Percentiles rank a stretch among this genome's conserved stretches.
These are phyloP conservation scores for Fusarium nanum DNA, from an alignment of 2,329 filamentous ascomycete species.

Conservation along the genomic window DNA sequence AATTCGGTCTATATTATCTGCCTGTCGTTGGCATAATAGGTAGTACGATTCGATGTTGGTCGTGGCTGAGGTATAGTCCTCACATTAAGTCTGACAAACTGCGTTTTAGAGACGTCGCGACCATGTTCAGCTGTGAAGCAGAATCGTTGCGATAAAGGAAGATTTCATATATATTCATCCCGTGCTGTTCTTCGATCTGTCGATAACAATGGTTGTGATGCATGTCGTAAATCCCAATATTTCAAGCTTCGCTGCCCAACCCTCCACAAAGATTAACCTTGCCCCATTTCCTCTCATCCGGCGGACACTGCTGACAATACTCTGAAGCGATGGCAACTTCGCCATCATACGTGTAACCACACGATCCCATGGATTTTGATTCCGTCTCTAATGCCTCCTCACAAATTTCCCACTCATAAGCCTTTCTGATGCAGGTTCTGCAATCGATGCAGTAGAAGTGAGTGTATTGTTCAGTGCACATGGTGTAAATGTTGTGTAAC, in stretches of 20 bases:
- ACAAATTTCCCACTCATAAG: constrained; percentile 16
- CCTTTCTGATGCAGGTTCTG: constrained; percentile 8
- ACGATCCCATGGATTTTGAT: constrained; percentile 20
- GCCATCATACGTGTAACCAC: constrained; percentile 12
- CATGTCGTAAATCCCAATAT: neutral
- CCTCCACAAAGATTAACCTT: neutral
- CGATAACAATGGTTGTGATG: too few relatives aligned
- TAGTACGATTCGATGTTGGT: too few relatives aligned
- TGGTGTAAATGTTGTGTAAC: neutral
- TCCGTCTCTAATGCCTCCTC: neutral
- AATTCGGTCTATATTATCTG: too few relatives aligned
- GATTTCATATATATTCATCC: too few relatives aligned
- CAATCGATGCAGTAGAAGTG: constrained; percentile 23
- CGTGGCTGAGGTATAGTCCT: too few relatives aligned
- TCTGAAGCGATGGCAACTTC: constrained; percentile 11
- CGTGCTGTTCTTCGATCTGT: neutral
- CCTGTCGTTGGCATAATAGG: too few relatives aligned
- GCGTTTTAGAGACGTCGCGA: too few relatives aligned
- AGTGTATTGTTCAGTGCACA: constrained; percentile 23
- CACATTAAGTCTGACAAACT: too few relatives aligned
- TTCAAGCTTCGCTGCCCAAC: neutral
- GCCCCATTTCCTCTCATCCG: constrained; percentile 24
- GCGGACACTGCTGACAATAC: constrained; percentile 21
- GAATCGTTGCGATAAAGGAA: too few relatives aligned
- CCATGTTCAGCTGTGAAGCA: too few relatives aligned